Base-by-base conservation (phyloP, 257 asterid species). In the Prunella vulgaris region DNA sequence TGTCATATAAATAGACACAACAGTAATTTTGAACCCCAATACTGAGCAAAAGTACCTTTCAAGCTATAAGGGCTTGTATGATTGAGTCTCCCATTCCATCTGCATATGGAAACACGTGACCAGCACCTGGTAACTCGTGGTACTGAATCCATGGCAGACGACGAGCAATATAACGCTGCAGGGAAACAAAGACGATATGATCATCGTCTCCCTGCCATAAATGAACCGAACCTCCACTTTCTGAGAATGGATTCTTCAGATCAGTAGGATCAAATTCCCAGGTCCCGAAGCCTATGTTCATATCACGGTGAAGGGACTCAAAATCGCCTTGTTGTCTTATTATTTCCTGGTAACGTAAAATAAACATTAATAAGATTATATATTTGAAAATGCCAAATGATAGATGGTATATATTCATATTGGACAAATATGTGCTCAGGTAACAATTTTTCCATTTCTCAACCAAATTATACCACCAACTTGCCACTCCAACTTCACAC, bases 171-270 rank as follows among this genome's bases (percentile, higher is more conserved):
- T 84, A 84, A 10, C 94, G 85, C 80, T 93, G 98, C 42, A 82
- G 73, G 42, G 80, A 54, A 52, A 74, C 93, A 0, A 95, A 95
- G 48, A 84, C 95, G 10, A 90, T 72, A 63, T 6, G 6, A 66
- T 93, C 98, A 0, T 87, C 92, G 5, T 90, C 97, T 18, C 98
- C 98, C 27, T 85, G 93, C 96, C 95, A 93, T 53, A 93, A 71
- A 78, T 93, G 97, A 40, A 90, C 90, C 0, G 85, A 73, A 24
- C 84, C 93, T 76, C 76, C 91, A 30, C 84, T 60, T 2, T 85
- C 75, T 14, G 88, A 72, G 68, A 84, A 87, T 5, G 89, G 88
- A 54, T 84, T 87, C 71, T 87, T 69, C 76, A 90, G 69, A 61
- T 90, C 93, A 57, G 64, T 70, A 3, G 98, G 98, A 74, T 79